Evolutionary conservation across 225 moss, liverwort and hornwort genomes (phyloP).

Genomic region (Lunularia cruciata): DNA sequence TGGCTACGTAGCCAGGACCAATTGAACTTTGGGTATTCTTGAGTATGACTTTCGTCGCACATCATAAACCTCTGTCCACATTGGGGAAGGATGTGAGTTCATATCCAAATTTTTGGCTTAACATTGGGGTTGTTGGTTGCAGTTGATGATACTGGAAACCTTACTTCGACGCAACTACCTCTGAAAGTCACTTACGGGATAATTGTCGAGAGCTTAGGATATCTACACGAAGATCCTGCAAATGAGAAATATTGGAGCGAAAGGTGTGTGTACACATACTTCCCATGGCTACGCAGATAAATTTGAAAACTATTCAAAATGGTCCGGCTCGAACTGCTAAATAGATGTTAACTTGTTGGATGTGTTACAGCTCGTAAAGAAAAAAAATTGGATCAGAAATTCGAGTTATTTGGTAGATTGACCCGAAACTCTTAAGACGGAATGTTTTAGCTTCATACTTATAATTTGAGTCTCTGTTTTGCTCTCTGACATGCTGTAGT

Average conservation of each 20-base stretch:
- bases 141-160: conserved; percentile 17
- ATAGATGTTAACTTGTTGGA: neutral
- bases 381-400: neutral
- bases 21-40: too few relatives aligned
- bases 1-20: too few relatives aligned
- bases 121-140: neutral
- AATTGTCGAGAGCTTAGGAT: conserved; percentile 36
- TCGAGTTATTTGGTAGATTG: neutral
- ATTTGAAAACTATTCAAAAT: too few relatives aligned
- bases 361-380: neutral
- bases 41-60: too few relatives aligned
- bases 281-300: too few relatives aligned
- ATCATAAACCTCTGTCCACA: too few relatives aligned
- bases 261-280: conserved; percentile 21
- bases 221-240: conserved; percentile 27
- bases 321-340: neutral
- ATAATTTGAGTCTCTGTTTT: conserved; percentile 3
- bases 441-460: too few relatives aligned
- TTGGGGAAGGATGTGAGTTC: too few relatives aligned
- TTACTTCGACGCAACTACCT: conserved; percentile 19
- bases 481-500: too few relatives aligned
- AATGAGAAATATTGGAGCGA: conserved; percentile 43
- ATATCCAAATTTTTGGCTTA: neutral
- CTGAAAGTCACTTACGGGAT: conserved; percentile 30
- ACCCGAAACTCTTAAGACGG: neutral